Base-by-base conservation (phyloP, 352 stramenopile genomes). In the Phytophthora sansomeana region DNA sequence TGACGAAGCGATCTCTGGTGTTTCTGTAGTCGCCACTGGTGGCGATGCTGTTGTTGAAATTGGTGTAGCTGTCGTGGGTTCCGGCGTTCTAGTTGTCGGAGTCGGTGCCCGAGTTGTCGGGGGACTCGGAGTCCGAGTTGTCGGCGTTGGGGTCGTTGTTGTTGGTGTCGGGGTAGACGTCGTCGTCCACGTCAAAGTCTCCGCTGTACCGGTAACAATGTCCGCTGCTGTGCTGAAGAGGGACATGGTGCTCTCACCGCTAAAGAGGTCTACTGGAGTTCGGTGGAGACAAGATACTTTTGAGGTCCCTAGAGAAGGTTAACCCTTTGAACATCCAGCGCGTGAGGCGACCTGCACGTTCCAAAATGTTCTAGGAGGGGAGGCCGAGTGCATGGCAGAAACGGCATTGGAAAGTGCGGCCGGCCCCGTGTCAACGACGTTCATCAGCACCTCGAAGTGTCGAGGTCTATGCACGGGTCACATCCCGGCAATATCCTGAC, bases 171-270 rank as follows among this genome's bases (percentile, higher is more conserved):
- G 51, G 4, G 51, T 69, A 7, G 17, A 5, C 7, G 57, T 55
- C n/a, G 48, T 62, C 36, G 60, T 62, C 6, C 36, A 55, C 4
- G 50, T 68, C 42, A 75, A 39, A 9, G 67, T 67, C 44, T 75
- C 55, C 6, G 67, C 50, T 0, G 67, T 48, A 6, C 24, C 39
- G 10, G 53, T 58, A n/a, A 67, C 30, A 28, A 74, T 47, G 21
- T 50, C n/a, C 32, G 59, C 30, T 53, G 53, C 59, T 13, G 66
- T 74, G 29, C 30, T 41, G 29, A 71, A 26, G 42, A 71, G 67
- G 14, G 67, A 71, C 61, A 67, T 71, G 41, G n/a, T 50, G 35
- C 11, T 44, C 14, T 32, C 24, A 50, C 46, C n/a, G n/a, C 38
- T 13, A 56, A 43, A 21, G 10, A 41, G 7, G 33, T 38, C 17